Base-by-base conservation (phyloP, 371 early-diverging fungal species). In the Mortierella sp. region DNA sequence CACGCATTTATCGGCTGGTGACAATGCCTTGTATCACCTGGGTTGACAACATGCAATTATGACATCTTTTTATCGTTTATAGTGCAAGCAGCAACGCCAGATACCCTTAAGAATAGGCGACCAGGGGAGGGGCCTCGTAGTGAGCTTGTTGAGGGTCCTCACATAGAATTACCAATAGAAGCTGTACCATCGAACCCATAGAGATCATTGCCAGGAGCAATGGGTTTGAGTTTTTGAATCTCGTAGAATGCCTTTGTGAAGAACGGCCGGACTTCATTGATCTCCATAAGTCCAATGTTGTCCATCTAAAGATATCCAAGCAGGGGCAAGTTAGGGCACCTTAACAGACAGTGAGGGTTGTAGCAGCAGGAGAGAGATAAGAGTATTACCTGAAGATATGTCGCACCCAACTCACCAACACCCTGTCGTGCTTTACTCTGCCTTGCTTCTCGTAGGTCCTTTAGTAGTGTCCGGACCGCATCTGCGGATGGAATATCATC, bases 211-310 rank as follows among this genome's bases (percentile, higher is more conserved):
- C 28, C 34, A 27, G 61, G 49, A 9, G 38, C 64, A 13, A 39
- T 50, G 9, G 46, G 73, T 26, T 53, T 76, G 71, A 49, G 84
- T 57, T 73, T 84, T 30, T 86, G 81, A 68, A 91, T 81, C 52
- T 90, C 87, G 31, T 91, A 82, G 72, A 93, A 95, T 19, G 93
- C 93, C 27, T 81, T 84, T 16, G 87, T 76, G 79, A 94, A 95
- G 72, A 94, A 88, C 0, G 96, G 95, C 26, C 94, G 85, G 55
- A 96, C 92, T 71, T 94, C 94, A 58, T 95, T 95, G 69, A 96
- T 86, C 71, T 96, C 96, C 86, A 93, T 92, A 3, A 87, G 74
- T 18, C 93, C 88, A 55, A 95, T 68, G 61, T 93, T 91, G 65
- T 94, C 91, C 88, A 94, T 89, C 88, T 89, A 71, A 6, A 2